phyloP scores from a whole-genome alignment of 495 filamentous ascomycete species.

The Penicillium bovifimosum region DNA sequence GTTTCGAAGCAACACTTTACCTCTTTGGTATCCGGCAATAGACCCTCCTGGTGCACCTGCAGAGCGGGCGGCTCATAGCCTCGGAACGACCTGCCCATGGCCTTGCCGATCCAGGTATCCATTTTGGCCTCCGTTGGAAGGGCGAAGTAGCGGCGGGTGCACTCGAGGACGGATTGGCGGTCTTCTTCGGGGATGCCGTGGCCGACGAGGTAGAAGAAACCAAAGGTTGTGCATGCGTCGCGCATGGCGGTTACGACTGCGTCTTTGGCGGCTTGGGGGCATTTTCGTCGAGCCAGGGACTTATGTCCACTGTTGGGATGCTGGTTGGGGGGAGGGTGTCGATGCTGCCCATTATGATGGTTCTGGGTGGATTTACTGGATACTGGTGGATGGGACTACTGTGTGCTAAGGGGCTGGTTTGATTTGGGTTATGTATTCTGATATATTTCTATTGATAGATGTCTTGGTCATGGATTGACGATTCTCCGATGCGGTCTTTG shows the following conservation, averaged over 20 bases:
- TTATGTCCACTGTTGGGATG: slow-evolving; percentile 13
- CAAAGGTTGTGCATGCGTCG: slow-evolving; percentile 10
- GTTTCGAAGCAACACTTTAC: neutral
- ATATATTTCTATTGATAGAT: too few relatives aligned
- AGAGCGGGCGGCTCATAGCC: slow-evolving; percentile 11
- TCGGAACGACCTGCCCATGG: slow-evolving; percentile 4
- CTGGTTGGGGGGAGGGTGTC: neutral
- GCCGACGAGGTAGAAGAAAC: slow-evolving; percentile 12
- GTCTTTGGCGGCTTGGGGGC: neutral
- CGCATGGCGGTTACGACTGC: slow-evolving; percentile 9
- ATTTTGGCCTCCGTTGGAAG: slow-evolving; percentile 4
- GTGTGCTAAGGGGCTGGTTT: neutral
- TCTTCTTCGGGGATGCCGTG: slow-evolving; percentile 6
- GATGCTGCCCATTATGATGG: neutral
- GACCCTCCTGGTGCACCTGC: slow-evolving; percentile 5
- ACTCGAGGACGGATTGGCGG: slow-evolving; percentile 4
- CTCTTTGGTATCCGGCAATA: slow-evolving; percentile 14
- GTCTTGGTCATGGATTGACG: too few relatives aligned
- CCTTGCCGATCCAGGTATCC: slow-evolving; percentile 12
- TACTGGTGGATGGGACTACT: neutral
- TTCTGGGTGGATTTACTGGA: neutral
- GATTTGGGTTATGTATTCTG: neutral
- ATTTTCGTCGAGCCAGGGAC: slow-evolving; percentile 8
- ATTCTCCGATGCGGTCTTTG: too few relatives aligned
- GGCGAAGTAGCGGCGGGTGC: slow-evolving; percentile 7